Base-by-base conservation (phyloP, 192 early-diverging fungal genomes). In the Dispira simplex region DNA sequence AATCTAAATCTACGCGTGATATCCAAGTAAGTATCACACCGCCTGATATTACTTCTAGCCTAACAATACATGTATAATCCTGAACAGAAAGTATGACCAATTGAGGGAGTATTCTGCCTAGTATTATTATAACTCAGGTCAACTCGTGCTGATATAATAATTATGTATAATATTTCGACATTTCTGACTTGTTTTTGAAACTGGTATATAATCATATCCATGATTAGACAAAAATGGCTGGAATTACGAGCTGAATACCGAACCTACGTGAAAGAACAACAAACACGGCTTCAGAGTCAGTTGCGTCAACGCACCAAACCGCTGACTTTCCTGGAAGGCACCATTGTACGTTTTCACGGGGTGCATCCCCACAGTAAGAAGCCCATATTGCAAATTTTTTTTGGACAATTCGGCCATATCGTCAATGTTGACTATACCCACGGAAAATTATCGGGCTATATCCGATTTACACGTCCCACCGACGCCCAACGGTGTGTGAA, bases 281-380 rank as follows among this genome's bases (percentile, higher is more conserved):
- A 44, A 44, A 13, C 21, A 14, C 32, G 8, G 14, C 39, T 60
- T 28, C 21, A 60, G 5, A 44, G 8, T 44, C 32, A 60, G 32
- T 14, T 60, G 16, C 11, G 21, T 28, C 58, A 21, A 18, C 32
- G 12, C 3, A 14, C 32, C 32, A 28, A 44, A 60, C 58, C 58
- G 26, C 11, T 43, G 14, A 60, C 58, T 13, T 60, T 60, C 39
- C 18, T 18, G 1, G 58, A 60, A 27, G 58, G 58, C 39, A 60
- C 58, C 43, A 60, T 60, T 60, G 58, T 60, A 18, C 58, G 58
- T 26, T 28, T 43, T 18, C 58, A 60, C 32, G 58, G 58, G 28
- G 32, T 43, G 2, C 12, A 44, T 60, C 58, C 58, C 12, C 27
- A 27, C 12, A 14, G 58, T 44, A 44, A 13, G 25, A 13, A 44